These are phyloP conservation scores for Ogataea hybrid DNA, from an alignment of 1,139 yeast species.

Conservation along the genomic window DNA sequence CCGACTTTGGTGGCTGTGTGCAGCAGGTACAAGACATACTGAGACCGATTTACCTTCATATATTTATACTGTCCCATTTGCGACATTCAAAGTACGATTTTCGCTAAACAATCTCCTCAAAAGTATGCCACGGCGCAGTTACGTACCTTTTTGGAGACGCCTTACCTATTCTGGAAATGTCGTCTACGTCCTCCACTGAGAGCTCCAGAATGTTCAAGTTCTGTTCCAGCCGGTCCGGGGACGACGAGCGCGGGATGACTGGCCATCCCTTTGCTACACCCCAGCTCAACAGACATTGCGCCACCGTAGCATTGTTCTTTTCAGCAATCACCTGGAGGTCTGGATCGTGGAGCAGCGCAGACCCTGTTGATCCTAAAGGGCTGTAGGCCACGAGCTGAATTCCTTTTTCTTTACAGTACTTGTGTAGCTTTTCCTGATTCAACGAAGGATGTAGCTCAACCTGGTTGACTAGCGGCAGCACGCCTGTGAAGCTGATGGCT, in stretches of 20 bases:
- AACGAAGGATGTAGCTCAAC: slow-evolving; percentile 58
- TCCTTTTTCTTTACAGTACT: slow-evolving; percentile 42
- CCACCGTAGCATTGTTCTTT: slow-evolving; percentile 42
- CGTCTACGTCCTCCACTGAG: slow-evolving; percentile 11
- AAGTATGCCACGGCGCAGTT: slow-evolving; percentile 11
- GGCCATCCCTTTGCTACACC: slow-evolving; percentile 36
- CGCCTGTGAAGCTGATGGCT: slow-evolving; percentile 40
- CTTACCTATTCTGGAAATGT: slow-evolving; percentile 15
- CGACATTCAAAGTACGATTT: too few relatives aligned
- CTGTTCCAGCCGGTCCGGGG: slow-evolving; percentile 13
- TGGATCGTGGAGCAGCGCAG: slow-evolving; percentile 47
- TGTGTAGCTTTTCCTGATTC: slow-evolving; percentile 47
- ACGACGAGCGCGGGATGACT: slow-evolving; percentile 22
- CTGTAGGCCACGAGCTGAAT: slow-evolving; percentile 55
- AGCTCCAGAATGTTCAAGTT: slow-evolving; percentile 12
- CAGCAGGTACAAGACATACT: too few relatives aligned
- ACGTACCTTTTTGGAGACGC: slow-evolving; percentile 10
- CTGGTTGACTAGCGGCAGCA: slow-evolving; percentile 52
- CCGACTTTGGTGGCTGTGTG: too few relatives aligned
- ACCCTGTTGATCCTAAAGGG: slow-evolving; percentile 56
- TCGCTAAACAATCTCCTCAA: neutral
- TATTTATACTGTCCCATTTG: too few relatives aligned
- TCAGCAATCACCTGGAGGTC: slow-evolving; percentile 41
- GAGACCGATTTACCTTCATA: too few relatives aligned
- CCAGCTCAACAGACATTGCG: slow-evolving; percentile 50